Evolutionary conservation across 164 flowering plant species (phyloP).

Genomic region (Magnolia officinalis): DNA sequence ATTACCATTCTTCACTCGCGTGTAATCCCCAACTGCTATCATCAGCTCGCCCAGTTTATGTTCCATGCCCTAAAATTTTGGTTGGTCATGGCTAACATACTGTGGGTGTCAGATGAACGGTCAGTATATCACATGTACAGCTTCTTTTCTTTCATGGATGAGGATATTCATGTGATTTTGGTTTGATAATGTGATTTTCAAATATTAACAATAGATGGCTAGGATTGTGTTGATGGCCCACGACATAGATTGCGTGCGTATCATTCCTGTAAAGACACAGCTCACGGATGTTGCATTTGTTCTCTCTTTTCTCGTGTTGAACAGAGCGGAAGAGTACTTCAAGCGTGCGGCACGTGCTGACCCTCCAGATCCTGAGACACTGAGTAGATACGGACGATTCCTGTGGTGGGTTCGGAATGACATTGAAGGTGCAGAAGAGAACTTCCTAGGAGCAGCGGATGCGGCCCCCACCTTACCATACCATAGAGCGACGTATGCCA

Average conservation of each 20-base stretch:
- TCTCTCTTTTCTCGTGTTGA: background rate
- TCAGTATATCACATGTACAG: no score
- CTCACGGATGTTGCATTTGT: background rate
- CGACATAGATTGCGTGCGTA: background rate
- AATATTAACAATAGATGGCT: no score
- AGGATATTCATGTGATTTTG: no score
- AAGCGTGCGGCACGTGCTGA: slow-evolving; percentile 52
- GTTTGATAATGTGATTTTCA: no score
- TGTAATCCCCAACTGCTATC: no score
- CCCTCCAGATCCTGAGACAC: slow-evolving; percentile 72
- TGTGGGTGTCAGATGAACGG: no score
- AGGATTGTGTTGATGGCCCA: background rate
- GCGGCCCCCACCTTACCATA: slow-evolving; percentile 67
- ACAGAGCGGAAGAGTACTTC: slow-evolving; percentile 92
- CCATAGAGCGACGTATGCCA: slow-evolving; percentile 71
- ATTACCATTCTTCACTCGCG: no score
- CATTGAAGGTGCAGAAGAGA: slow-evolving; percentile 79
- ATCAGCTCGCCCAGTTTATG: no score
- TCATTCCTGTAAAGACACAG: background rate
- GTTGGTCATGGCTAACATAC: no score
- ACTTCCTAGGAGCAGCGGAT: slow-evolving; percentile 65
- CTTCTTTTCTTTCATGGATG: no score
- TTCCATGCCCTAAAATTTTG: no score
- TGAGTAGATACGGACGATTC: slow-evolving; percentile 65
- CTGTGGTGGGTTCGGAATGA: slow-evolving; percentile 73